Percentiles rank a stretch among this genome's conserved stretches.
These are phyloP conservation scores for Tulasnella sp. DNA, from an alignment of 768 basidiomycete genomes.

Conservation along the genomic window DNA sequence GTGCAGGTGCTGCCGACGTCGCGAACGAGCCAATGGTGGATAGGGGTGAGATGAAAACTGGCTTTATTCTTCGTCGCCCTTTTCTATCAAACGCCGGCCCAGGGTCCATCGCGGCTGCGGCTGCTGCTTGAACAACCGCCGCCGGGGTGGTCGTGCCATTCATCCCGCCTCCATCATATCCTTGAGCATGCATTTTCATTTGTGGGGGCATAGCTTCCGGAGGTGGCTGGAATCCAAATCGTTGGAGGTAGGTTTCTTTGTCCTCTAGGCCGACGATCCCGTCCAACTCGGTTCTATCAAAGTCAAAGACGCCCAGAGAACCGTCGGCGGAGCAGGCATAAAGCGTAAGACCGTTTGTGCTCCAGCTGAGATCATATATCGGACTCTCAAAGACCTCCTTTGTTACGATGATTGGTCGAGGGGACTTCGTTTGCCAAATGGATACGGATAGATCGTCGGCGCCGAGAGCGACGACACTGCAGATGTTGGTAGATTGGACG, in stretches of 20 bases:
- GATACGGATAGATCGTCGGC: conserved; percentile 90
- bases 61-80: conserved; percentile 53
- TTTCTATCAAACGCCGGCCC: conserved; percentile 18
- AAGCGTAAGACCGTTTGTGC: conserved; percentile 71
- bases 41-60: conserved; percentile 23
- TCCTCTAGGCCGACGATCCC: conserved; percentile 63
- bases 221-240: conserved; percentile 61
- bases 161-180: not conserved
- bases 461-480: conserved; percentile 84
- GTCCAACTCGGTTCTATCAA: conserved; percentile 60
- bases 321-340: conserved; percentile 96
- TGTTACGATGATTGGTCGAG: conserved; percentile 81
- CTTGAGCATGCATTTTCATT: not conserved
- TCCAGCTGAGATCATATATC: conserved; percentile 95
- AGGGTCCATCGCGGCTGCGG: conserved; percentile 9
- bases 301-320: conserved; percentile 78
- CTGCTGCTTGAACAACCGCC: conserved; percentile 4
- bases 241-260: conserved; percentile 67
- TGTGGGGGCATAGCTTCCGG: not conserved
- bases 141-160: not conserved
- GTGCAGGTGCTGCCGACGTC: conserved; percentile 17
- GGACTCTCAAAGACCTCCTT: conserved; percentile 90
- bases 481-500: conserved; percentile 69
- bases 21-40: conserved; percentile 8
- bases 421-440: conserved; percentile 90